phyloP scores from a whole-genome alignment of 169 alveolate species.

The Neospora caninum region DNA sequence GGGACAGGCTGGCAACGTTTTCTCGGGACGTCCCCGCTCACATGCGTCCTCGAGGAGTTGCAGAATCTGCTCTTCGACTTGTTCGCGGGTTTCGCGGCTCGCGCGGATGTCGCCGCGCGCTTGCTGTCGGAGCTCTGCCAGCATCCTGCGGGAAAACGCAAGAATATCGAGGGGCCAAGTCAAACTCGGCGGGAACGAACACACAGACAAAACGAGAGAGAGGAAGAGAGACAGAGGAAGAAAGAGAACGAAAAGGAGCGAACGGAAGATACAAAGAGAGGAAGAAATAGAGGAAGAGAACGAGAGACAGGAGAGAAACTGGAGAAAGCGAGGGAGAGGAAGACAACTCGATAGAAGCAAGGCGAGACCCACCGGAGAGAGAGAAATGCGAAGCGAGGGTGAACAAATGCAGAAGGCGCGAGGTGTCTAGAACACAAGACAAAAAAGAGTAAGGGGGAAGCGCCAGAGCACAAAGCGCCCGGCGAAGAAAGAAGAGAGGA shows the following conservation, averaged over 20 bases:
- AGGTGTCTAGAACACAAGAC: no score
- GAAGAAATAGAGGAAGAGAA: not conserved
- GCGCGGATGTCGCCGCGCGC: slow-evolving; percentile 1
- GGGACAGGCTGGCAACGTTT: no score
- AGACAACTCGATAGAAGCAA: no score
- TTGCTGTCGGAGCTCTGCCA: slow-evolving; percentile 2
- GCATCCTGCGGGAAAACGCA: not conserved
- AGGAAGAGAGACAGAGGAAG: not conserved
- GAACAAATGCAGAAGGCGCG: no score
- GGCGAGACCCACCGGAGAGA: no score
- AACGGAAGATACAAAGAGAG: not conserved
- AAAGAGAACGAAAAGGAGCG: not conserved
- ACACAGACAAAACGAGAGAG: not conserved
- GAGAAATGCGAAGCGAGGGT: no score
- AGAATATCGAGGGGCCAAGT: not conserved
- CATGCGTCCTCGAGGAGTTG: slow-evolving; percentile 35
- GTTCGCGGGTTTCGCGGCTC: slow-evolving; percentile 28
- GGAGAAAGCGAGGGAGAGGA: no score
- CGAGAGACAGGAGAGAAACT: not conserved
- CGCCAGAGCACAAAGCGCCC: no score
- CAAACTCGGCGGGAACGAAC: not conserved
- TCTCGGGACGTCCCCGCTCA: not conserved
- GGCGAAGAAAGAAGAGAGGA: no score
- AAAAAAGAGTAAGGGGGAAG: no score
- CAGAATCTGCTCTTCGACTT: slow-evolving; percentile 35